Conservation (phyloP, 352 stramenopile species). For the Globisporangium carolinianum region DNA sequence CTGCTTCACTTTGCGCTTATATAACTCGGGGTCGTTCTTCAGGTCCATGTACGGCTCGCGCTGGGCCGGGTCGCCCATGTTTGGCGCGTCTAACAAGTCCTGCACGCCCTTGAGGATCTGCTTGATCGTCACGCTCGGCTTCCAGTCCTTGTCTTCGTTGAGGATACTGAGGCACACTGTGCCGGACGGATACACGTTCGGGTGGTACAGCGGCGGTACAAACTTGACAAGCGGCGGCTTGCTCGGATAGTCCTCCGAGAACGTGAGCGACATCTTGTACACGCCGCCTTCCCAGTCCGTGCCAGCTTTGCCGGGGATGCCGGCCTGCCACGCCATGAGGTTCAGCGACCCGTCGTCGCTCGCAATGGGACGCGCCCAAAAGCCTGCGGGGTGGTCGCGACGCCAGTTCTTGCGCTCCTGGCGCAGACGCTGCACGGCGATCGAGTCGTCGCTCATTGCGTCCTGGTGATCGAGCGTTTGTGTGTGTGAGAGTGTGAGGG, state of each 20-base stretch:
- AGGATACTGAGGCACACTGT: slow-evolving; percentile 98
- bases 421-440: slow-evolving; percentile 85
- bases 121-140: slow-evolving; percentile 95
- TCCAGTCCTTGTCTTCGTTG: slow-evolving; percentile 99
- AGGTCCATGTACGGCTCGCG: slow-evolving; percentile 85
- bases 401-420: slow-evolving; percentile 94
- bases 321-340: slow-evolving; percentile 96
- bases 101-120: slow-evolving; percentile 98
- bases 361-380: slow-evolving; percentile 92
- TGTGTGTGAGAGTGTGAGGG: too few relatives aligned
- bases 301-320: slow-evolving; percentile 92
- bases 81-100: slow-evolving; percentile 82
- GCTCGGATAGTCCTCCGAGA: slow-evolving; percentile 96
- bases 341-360: slow-evolving; percentile 94
- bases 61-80: slow-evolving; percentile 85
- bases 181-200: slow-evolving; percentile 94
- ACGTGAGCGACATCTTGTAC: slow-evolving; percentile 96
- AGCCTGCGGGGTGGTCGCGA: slow-evolving; percentile 93
- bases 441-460: slow-evolving; percentile 81
- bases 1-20: slow-evolving; percentile 81
- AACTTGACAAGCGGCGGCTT: slow-evolving; percentile 99
- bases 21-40: slow-evolving; percentile 86
- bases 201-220: slow-evolving; percentile 95
- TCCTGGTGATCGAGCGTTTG: too few relatives aligned
- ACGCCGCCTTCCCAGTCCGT: slow-evolving; percentile 97